Evolutionary conservation across 2,329 filamentous ascomycete genomes (phyloP).

Genomic region (Trichoderma harzianum): DNA sequence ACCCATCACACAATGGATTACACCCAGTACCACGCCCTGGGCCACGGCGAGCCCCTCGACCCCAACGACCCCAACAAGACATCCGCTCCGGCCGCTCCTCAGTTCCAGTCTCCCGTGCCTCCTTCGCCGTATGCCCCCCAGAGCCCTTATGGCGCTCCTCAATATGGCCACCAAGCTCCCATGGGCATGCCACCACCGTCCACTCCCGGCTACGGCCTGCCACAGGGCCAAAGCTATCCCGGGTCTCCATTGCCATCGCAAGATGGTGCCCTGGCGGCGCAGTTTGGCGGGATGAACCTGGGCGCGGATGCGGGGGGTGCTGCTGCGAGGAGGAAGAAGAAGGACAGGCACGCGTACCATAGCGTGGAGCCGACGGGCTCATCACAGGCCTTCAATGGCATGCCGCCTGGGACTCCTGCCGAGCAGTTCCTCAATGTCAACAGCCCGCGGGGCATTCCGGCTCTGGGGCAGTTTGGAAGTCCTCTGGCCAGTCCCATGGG

Average conservation of each 20-base stretch:
- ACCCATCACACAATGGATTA: slow-evolving; percentile 51
- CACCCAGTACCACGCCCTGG: slow-evolving; percentile 54
- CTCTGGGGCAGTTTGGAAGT: slow-evolving; percentile 45
- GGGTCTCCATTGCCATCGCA: slow-evolving; percentile 33
- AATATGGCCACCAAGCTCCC: slow-evolving; percentile 20
- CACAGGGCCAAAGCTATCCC: slow-evolving; percentile 30
- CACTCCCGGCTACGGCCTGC: slow-evolving; percentile 28
- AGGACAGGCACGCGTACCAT: slow-evolving; percentile 91
- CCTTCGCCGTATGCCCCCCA: slow-evolving; percentile 54
- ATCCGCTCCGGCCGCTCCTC: slow-evolving; percentile 48
- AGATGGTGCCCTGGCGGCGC: slow-evolving; percentile 58
- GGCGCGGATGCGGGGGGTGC: slow-evolving; percentile 37
- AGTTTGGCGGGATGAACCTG: slow-evolving; percentile 76
- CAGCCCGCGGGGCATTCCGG: slow-evolving; percentile 26
- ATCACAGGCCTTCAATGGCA: slow-evolving; percentile 67
- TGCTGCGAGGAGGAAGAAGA: slow-evolving; percentile 72
- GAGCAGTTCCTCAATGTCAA: slow-evolving; percentile 38
- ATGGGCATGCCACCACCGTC: slow-evolving; percentile 31
- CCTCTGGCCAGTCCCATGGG: slow-evolving; percentile 31
- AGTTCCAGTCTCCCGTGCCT: slow-evolving; percentile 55
- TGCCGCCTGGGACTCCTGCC: slow-evolving; percentile 54
- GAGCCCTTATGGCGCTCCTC: slow-evolving; percentile 29
- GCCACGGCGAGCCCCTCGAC: slow-evolving; percentile 53
- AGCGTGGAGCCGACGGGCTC: slow-evolving; percentile 70
- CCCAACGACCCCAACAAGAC: slow-evolving; percentile 52